Conservation (phyloP, 306 rosid genomes). For the Mimosa bimucronata region DNA sequence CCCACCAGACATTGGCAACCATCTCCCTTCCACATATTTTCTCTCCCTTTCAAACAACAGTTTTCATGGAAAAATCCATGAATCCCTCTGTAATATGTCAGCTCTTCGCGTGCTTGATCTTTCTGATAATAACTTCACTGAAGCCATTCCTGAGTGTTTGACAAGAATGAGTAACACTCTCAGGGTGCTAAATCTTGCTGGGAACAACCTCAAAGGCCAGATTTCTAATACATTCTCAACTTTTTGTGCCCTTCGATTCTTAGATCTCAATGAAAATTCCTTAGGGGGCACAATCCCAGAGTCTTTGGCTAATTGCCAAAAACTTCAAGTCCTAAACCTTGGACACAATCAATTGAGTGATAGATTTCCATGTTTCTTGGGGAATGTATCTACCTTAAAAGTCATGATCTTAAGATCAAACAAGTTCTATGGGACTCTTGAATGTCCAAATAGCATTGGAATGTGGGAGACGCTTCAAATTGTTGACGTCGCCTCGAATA, state of each 20-base stretch:
- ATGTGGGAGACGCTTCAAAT: slow-evolving; percentile 36
- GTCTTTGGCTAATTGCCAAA: background rate
- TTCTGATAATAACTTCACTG: slow-evolving; percentile 35
- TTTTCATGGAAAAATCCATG: slow-evolving; percentile 25
- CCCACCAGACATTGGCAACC: slow-evolving; percentile 26
- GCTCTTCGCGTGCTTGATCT: slow-evolving; percentile 44
- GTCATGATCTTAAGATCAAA: background rate
- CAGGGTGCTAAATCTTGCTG: slow-evolving; percentile 23
- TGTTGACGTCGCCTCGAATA: slow-evolving; percentile 33
- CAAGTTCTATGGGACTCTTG: background rate
- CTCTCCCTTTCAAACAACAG: slow-evolving; percentile 32
- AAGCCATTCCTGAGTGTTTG: slow-evolving; percentile 40
- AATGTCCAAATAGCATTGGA: background rate
- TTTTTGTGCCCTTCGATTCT: slow-evolving; percentile 27
- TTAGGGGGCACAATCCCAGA: background rate
- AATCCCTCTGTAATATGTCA: slow-evolving; percentile 26
- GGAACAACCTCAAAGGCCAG: slow-evolving; percentile 31
- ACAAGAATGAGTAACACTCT: background rate
- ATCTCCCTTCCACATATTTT: background rate
- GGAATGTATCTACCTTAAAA: background rate
- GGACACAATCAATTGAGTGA: background rate
- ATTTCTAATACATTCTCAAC: slow-evolving; percentile 21
- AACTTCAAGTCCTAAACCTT: background rate
- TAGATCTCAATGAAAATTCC: slow-evolving; percentile 30
- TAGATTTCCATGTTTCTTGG: background rate